Base-by-base conservation (phyloP, 2,329 filamentous ascomycete species). In the Xylariaceae sp. region DNA sequence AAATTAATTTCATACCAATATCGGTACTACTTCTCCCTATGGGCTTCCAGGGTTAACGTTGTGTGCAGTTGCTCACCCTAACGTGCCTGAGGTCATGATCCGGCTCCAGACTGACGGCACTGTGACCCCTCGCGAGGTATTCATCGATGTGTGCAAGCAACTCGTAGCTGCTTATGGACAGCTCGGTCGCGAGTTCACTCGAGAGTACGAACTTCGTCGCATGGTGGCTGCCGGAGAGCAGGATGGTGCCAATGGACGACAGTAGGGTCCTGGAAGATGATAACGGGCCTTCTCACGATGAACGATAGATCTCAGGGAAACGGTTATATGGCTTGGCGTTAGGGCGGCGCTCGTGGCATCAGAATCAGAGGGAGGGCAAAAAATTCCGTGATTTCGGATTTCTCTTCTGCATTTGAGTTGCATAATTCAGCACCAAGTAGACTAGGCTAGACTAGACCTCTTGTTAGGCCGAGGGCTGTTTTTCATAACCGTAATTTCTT, bases 101-200 rank as follows among this genome's bases (percentile, higher is more conserved):
- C 90, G 95, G 54, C 84, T 99, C 56, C 92, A 96, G 76, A 99
- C 95, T 3, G 91, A 98, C 71, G 95, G 95, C 57, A 84, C 84
- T 20, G 83, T 96, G 61, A 89, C 89, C 1, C 92, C 95, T n/a
- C 93, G 93, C 65, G 91, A 96, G 66, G 92, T 93, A 1, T 81
- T 99, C 41, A 80, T 95, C 52, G 83, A 87, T 49, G 88, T 89
- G 42, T 96, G 90, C 77, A 86, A 89, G 73, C 88, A 92, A 64
- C 81, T 97, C 44, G 89, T 99, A 61, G 83, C 86, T 56, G 88
- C 96, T 63, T 84, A 96, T 52, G 88, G 88, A 53, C 87, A 87
- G 62, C 79, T 99, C 56, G 89, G 89, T 61, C 86, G 90, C 62
- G 91, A 96, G 71, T 96, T 98, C 73, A 96, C 90, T 19, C 92